Evolutionary conservation across 2,329 filamentous ascomycete species (phyloP).

Genomic region (Trichoderma pleuroti): DNA sequence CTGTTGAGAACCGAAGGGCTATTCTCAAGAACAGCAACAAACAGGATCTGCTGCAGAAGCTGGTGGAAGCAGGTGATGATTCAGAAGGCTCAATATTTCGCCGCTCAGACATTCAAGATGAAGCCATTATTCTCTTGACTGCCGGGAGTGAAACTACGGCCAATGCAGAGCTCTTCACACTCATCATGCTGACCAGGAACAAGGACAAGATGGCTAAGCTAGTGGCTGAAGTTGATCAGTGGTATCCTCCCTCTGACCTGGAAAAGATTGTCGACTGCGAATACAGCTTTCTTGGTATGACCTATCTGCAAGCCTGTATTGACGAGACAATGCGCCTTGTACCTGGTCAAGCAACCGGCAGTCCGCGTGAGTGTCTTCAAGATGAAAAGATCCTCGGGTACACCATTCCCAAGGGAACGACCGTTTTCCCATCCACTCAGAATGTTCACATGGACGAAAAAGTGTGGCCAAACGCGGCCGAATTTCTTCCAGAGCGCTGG

Average conservation of each 20-base stretch:
- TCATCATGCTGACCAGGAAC: not conserved
- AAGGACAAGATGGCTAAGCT: not conserved
- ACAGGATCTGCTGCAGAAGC: not conserved
- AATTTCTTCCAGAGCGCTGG: not conserved
- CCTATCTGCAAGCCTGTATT: not conserved
- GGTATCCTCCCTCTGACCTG: not conserved
- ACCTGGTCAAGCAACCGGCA: not conserved
- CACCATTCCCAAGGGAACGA: not conserved
- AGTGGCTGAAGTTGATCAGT: not conserved
- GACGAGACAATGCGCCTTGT: not conserved
- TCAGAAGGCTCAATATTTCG: not conserved
- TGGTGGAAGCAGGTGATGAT: not conserved
- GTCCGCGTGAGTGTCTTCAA: not conserved
- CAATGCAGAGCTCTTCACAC: not conserved
- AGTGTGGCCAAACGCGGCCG: not conserved
- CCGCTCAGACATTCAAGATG: not conserved
- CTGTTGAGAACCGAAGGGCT: not conserved
- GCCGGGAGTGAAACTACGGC: not conserved
- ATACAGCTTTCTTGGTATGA: not conserved
- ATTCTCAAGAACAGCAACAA: not conserved
- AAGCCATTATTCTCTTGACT: not conserved
- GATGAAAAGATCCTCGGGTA: not conserved
- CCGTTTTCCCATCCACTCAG: not conserved
- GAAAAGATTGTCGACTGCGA: not conserved
- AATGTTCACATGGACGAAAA: not conserved